Conservation (phyloP, 345 rosid genomes). For the Sisymbrium irio region DNA sequence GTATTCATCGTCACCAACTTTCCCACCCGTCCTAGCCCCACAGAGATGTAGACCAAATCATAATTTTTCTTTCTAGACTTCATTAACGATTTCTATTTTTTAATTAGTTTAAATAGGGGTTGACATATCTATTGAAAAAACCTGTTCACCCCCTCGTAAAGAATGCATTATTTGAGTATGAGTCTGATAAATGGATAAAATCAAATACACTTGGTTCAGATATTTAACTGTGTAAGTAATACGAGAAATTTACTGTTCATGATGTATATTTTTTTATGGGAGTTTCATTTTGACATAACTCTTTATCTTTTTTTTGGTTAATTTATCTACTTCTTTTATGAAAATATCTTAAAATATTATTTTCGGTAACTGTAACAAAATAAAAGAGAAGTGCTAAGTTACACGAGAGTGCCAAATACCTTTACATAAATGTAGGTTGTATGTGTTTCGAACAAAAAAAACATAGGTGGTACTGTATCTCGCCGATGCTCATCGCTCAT, state of each 20-base stretch:
- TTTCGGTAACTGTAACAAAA: neutral
- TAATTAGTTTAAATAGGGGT: slow-evolving; percentile 25
- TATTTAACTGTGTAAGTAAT: neutral
- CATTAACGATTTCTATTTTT: slow-evolving; percentile 19
- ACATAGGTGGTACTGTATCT: too few species aligned
- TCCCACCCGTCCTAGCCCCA: slow-evolving; percentile 31
- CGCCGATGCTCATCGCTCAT: neutral
- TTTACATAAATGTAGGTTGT: too few species aligned
- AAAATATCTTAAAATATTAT: neutral
- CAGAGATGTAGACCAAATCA: slow-evolving; percentile 36
- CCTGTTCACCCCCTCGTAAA: neutral
- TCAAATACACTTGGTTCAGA: neutral
- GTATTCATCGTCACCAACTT: slow-evolving; percentile 39
- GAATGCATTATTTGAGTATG: slow-evolving; percentile 2
- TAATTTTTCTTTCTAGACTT: slow-evolving; percentile 21
- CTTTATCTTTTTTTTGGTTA: neutral
- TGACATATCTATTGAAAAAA: slow-evolving; percentile 28
- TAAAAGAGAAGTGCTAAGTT: too few species aligned
- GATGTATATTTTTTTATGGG: neutral
- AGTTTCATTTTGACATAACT: neutral
- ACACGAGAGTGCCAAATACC: too few species aligned
- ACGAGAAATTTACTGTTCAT: neutral
- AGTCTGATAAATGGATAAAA: neutral
- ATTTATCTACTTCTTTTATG: neutral
- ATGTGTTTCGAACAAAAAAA: too few species aligned